phyloP scores from a whole-genome alignment of 2,329 filamentous ascomycete species.

The Macrophomina phaseolina region DNA sequence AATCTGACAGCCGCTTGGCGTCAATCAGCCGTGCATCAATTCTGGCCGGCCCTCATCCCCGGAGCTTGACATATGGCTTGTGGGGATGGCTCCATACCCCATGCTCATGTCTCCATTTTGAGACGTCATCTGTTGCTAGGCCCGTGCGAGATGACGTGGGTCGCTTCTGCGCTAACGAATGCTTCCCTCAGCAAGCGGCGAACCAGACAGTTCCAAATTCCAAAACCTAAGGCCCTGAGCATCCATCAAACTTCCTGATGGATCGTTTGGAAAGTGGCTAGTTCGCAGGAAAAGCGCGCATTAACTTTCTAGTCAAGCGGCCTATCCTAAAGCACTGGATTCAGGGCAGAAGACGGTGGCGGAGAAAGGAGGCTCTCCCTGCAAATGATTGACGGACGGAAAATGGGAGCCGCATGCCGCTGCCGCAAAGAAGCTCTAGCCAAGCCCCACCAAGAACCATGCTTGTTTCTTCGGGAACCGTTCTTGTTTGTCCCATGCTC shows the following conservation, averaged over 20 bases:
- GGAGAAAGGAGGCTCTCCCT: background rate
- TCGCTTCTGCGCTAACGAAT: background rate
- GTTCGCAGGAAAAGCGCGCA: background rate
- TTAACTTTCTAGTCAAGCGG: background rate
- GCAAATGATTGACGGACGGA: conserved; percentile 1
- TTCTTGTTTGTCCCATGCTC: background rate
- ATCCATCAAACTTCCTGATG: background rate
- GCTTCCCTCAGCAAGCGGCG: background rate
- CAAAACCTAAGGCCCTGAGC: background rate
- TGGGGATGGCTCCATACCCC: conserved; percentile 10
- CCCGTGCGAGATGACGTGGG: conserved; percentile 12
- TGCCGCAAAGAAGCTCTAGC: conserved; percentile 22
- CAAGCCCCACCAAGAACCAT: conserved; percentile 14
- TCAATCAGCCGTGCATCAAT: background rate
- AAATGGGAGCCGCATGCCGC: background rate
- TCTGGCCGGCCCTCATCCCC: background rate
- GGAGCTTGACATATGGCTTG: conserved; percentile 7
- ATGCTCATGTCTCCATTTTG: conserved; percentile 3
- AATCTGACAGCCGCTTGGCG: background rate
- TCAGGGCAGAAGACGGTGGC: background rate
- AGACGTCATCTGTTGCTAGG: conserved; percentile 9
- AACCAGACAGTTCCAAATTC: background rate
- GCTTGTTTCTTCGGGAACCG: conserved; percentile 5
- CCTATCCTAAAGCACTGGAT: background rate
- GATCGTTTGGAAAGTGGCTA: background rate